Conservation (phyloP, 2,329 filamentous ascomycete species). For the Pezizomycotina sp. region DNA sequence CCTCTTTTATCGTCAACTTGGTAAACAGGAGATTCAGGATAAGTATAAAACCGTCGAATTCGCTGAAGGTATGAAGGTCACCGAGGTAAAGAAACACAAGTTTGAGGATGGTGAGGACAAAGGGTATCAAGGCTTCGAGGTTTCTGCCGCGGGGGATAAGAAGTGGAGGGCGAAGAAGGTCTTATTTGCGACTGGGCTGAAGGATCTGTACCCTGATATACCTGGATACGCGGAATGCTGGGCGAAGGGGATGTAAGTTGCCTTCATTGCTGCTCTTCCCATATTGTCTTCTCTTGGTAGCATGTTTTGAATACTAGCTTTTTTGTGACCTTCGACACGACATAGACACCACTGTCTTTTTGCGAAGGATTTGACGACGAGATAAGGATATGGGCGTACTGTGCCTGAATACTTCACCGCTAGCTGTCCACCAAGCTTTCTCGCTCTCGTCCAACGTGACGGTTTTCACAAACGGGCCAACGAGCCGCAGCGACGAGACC, state of each 20-base stretch:
- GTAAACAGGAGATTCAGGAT: conserved; percentile 1
- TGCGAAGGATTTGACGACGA: too few relatives aligned
- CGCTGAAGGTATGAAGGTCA: conserved; percentile 2
- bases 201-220: conserved; percentile 37
- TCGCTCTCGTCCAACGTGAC: too few relatives aligned
- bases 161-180: conserved; percentile 37
- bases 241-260: conserved; percentile 35
- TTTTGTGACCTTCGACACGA: too few relatives aligned
- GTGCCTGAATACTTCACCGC: too few relatives aligned
- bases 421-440: too few relatives aligned
- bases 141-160: conserved; percentile 31
- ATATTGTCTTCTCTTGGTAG: too few relatives aligned
- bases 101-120: conserved; percentile 22
- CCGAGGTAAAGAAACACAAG: conserved; percentile 18
- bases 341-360: too few relatives aligned
- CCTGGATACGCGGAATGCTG: conserved; percentile 41
- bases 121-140: conserved; percentile 27
- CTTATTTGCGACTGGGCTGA: conserved; percentile 39
- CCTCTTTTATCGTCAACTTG: conserved; percentile 19
- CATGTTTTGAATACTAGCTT: too few relatives aligned
- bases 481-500: too few relatives aligned
- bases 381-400: too few relatives aligned
- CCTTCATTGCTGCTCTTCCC: too few relatives aligned
- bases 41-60: conserved; percentile 4
- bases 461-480: too few relatives aligned